A percentile compares a stretch with the other conserved stretches of the same genome.
These are phyloP conservation scores for Gypsophila paniculata DNA, from an alignment of 179 eudicot genomes.

Conservation along the genomic window DNA sequence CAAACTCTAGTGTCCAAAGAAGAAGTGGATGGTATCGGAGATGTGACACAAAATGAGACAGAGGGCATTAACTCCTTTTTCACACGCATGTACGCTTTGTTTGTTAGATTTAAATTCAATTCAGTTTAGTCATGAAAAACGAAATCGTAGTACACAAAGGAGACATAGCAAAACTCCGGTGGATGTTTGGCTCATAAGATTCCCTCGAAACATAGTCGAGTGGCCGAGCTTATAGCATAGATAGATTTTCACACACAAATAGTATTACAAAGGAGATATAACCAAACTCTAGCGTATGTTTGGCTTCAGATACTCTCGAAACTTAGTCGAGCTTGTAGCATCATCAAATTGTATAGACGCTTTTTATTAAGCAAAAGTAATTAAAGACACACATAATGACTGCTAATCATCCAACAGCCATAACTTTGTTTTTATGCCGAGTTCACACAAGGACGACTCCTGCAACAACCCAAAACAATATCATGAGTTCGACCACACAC, in stretches of 20 bases:
- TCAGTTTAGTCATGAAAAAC: too few relatives aligned
- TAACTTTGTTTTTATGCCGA: neutral
- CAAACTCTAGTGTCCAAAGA: neutral
- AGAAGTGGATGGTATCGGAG: too few relatives aligned
- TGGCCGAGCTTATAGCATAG: neutral
- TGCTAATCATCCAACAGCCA: neutral
- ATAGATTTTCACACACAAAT: too few relatives aligned
- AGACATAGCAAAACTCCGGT: neutral
- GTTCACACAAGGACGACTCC: neutral
- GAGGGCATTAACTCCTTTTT: too few relatives aligned
- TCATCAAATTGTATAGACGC: conserved; percentile 6
- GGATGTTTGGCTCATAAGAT: too few relatives aligned
- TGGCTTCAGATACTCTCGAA: neutral
- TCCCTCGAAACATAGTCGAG: neutral
- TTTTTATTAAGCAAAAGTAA: neutral
- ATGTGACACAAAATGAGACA: too few relatives aligned
- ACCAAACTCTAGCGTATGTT: too few relatives aligned
- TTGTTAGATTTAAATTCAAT: too few relatives aligned
- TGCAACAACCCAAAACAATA: neutral
- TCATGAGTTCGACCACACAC: neutral
- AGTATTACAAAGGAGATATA: too few relatives aligned
- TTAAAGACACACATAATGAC: neutral
- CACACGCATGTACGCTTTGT: too few relatives aligned
- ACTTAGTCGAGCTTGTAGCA: neutral
- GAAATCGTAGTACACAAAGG: too few relatives aligned